Conservation (phyloP, 2,329 filamentous ascomycete genomes). For the Nothophoma quercina region DNA sequence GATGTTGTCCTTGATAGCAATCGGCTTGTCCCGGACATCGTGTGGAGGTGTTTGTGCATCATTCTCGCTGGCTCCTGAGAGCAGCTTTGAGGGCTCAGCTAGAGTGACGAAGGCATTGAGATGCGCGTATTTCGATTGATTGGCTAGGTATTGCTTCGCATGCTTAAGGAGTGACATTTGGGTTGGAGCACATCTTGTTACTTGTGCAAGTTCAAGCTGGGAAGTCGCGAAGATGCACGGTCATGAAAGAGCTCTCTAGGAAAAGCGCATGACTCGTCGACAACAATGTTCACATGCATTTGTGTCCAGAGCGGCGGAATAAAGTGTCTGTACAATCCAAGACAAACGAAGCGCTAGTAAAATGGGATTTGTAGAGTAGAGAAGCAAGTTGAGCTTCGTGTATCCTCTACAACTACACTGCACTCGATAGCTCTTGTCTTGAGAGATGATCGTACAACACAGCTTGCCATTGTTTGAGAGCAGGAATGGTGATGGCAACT, state of each 20-base stretch:
- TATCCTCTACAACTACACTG: too few relatives aligned
- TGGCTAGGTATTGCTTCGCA: slow-evolving; percentile 46
- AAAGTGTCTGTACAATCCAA: too few relatives aligned
- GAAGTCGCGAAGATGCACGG: slow-evolving; percentile 15
- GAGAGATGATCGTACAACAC: too few relatives aligned
- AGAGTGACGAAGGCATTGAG: slow-evolving; percentile 51
- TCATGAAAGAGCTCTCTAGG: background rate
- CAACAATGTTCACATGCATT: background rate
- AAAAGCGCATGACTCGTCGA: slow-evolving; percentile 7
- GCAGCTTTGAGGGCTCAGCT: slow-evolving; percentile 29
- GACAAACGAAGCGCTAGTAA: too few relatives aligned
- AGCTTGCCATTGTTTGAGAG: too few relatives aligned
- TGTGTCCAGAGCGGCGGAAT: background rate
- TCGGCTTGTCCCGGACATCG: slow-evolving; percentile 41
- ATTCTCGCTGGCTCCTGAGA: slow-evolving; percentile 27
- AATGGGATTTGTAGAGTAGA: too few relatives aligned
- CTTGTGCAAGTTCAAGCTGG: slow-evolving; percentile 13
- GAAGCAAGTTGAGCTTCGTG: too few relatives aligned
- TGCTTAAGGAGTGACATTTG: slow-evolving; percentile 51
- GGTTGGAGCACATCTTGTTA: slow-evolving; percentile 32
- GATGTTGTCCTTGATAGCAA: slow-evolving; percentile 62
- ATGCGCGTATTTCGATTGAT: slow-evolving; percentile 39
- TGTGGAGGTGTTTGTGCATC: slow-evolving; percentile 3
- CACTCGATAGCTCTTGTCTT: too few relatives aligned
- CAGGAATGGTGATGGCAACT: too few relatives aligned